Conservation (phyloP, 2,329 filamentous ascomycete genomes). For the Neofusicoccum parvum region DNA sequence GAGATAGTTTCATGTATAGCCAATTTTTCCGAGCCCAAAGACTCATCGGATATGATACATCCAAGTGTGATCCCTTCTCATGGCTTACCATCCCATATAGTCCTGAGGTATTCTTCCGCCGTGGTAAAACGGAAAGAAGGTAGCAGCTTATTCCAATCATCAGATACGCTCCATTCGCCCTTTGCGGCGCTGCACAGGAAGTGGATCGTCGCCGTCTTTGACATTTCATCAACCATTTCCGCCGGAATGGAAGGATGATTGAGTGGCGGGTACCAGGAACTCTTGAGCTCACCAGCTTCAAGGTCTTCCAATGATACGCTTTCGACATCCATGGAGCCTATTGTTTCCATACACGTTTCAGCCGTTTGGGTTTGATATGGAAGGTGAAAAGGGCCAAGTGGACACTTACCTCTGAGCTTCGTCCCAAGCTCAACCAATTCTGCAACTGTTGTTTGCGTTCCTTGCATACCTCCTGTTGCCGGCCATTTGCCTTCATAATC, state of each 20-base stretch:
- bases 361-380: too few relatives aligned
- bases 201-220: background rate
- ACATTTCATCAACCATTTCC: background rate
- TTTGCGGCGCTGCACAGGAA: background rate
- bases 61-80: background rate
- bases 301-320: background rate
- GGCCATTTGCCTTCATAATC: background rate
- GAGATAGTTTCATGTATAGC: too few relatives aligned
- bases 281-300: background rate
- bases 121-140: background rate
- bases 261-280: background rate
- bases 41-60: too few relatives aligned
- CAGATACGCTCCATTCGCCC: background rate
- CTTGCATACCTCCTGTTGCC: background rate
- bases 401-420: background rate
- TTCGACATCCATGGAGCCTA: background rate
- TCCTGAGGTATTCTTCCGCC: background rate
- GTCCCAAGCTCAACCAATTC: background rate
- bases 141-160: background rate
- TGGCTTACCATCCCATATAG: background rate
- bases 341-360: fast-evolving
- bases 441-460: background rate
- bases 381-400: too few relatives aligned
- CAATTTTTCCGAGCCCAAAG: too few relatives aligned
- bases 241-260: background rate